phyloP scores from a whole-genome alignment of 306 rosid species.

The Rosa lucieae region DNA sequence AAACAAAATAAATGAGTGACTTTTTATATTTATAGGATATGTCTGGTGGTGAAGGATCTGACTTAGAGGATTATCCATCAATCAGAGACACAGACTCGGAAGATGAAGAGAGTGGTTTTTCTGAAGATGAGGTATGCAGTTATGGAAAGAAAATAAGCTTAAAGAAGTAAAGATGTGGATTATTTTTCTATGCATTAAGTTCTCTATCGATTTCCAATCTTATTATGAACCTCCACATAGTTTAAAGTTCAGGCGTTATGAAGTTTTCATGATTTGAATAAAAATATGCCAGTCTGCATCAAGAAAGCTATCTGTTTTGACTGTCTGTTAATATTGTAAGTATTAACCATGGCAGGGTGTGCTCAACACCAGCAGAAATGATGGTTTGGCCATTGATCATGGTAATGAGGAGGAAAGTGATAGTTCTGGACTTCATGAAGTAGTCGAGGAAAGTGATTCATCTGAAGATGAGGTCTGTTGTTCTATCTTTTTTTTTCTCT shows the following conservation, averaged over 20 bases:
- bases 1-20: neutral
- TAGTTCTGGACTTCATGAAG: slow-evolving; percentile 44
- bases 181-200: neutral
- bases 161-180: neutral
- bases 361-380: slow-evolving; percentile 12
- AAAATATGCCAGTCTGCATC: neutral
- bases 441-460: slow-evolving; percentile 77
- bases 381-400: slow-evolving; percentile 17
- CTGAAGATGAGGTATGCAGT: slow-evolving; percentile 44
- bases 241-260: neutral
- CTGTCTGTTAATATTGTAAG: slow-evolving; percentile 10
- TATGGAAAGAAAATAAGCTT: neutral
- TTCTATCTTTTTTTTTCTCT: neutral
- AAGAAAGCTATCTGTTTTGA: slow-evolving; percentile 2
- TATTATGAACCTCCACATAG: neutral
- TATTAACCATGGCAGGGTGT: slow-evolving; percentile 45
- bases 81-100: slow-evolving; percentile 36
- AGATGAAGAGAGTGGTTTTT: slow-evolving; percentile 27
- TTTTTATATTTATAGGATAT: slow-evolving; percentile 26
- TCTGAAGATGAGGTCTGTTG: slow-evolving; percentile 90
- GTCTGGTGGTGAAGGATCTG: slow-evolving; percentile 14
- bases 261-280: neutral
- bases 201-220: neutral
- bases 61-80: slow-evolving; percentile 26
- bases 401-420: slow-evolving; percentile 41